These are phyloP conservation scores for Mycena citricolor DNA, from an alignment of 1,284 basidiomycete species.

Conservation along the genomic window DNA sequence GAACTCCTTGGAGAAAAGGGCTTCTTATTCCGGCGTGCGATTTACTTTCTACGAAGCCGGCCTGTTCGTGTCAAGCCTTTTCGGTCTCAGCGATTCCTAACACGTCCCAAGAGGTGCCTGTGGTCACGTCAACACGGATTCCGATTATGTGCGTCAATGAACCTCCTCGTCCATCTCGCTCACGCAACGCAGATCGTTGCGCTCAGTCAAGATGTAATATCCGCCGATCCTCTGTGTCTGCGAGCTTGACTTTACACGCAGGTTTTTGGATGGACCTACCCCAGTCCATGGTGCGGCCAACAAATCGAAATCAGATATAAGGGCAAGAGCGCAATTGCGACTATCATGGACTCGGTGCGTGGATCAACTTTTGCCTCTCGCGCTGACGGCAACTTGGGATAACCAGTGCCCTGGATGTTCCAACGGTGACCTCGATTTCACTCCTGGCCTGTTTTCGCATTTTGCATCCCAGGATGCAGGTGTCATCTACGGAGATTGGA, in stretches of 20 bases:
- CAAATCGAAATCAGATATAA: constrained; percentile 65
- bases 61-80: no score
- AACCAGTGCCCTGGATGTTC: constrained; percentile 66
- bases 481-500: constrained; percentile 57
- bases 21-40: constrained; percentile 4
- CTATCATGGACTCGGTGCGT: constrained; percentile 68
- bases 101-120: constrained; percentile 39
- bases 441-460: constrained; percentile 62
- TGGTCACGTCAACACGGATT: constrained; percentile 19
- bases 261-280: no score
- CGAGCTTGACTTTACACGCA: constrained; percentile 56
- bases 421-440: constrained; percentile 73
- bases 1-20: constrained; percentile 1
- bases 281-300: constrained; percentile 64
- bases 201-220: constrained; percentile 26
- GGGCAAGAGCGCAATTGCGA: constrained; percentile 62
- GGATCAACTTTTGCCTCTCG: no score
- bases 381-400: constrained; percentile 3
- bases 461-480: constrained; percentile 48
- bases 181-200: constrained; percentile 40
- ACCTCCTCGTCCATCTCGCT: not conserved
- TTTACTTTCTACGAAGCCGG: constrained; percentile 17
- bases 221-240: constrained; percentile 10
- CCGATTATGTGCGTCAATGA: constrained; percentile 23
- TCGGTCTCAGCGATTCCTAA: no score